Percentiles rank a stretch among this genome's conserved stretches.
These are phyloP conservation scores for Colletotrichum siamense DNA, from an alignment of 2,329 filamentous ascomycete genomes.

Conservation along the genomic window DNA sequence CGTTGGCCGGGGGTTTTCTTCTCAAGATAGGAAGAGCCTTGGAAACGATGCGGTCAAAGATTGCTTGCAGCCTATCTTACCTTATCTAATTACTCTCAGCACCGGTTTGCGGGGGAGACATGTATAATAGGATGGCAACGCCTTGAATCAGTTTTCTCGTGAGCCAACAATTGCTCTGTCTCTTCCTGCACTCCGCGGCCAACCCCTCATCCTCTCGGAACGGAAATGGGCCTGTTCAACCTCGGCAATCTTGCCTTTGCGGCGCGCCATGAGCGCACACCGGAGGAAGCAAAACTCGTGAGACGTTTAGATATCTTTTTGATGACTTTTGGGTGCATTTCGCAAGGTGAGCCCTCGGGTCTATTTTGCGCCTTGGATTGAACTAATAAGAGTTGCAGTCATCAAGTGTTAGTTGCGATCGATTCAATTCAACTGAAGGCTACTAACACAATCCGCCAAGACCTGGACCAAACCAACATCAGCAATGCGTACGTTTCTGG, in stretches of 20 bases:
- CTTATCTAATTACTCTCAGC: background rate
- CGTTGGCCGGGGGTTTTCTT: background rate
- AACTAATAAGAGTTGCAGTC: constrained; percentile 9
- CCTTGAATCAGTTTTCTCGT: background rate
- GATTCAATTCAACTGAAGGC: constrained; percentile 2
- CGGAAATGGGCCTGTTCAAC: background rate
- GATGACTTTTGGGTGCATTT: constrained; percentile 25
- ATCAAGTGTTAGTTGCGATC: constrained; percentile 21
- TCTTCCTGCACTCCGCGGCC: background rate
- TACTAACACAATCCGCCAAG: background rate
- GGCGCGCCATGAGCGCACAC: constrained; percentile 16
- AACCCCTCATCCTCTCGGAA: background rate
- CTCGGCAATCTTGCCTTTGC: constrained; percentile 16
- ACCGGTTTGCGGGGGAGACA: background rate
- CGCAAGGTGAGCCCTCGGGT: constrained; percentile 10
- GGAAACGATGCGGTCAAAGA: background rate
- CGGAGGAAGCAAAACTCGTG: constrained; percentile 12
- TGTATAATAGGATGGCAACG: background rate
- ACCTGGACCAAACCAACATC: constrained; percentile 43
- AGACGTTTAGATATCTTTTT: constrained; percentile 22
- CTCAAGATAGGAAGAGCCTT: background rate
- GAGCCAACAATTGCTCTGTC: background rate
- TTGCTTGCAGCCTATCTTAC: background rate
- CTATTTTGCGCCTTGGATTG: background rate
- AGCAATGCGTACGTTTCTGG: constrained; percentile 53